Evolutionary conservation across 129 eudicot genomes (phyloP), one percentile per base, ranked within the genome.

Genomic region (Mikania micrantha): DNA sequence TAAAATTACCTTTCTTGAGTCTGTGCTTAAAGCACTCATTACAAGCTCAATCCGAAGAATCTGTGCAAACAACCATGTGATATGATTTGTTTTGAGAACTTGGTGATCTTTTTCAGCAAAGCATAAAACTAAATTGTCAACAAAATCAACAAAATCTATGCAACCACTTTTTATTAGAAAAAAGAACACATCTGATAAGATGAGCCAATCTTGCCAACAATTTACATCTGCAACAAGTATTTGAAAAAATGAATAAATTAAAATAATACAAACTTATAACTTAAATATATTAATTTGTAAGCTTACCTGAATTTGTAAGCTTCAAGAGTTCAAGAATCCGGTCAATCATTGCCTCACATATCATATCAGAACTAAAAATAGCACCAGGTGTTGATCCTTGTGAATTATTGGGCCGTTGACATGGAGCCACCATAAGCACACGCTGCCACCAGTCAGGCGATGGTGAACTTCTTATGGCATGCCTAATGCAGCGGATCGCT

Each of bases 381-480:
- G 96, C 97, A 67, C 97, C 97, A 27, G 88, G 83, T n/a, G 88
- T 83, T 3, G 90, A 90, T 63, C 74, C 77, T 60, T 79, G 92
- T 38, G 90, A 40, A 38, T 83, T 84, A 38, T 83, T 84, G 28
- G 8, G 42, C 59, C 97, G 82, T 64, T 88, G 80, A 79, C 90
- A 85, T 13, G 97, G 94, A 57, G 97, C 97, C 66, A 91, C 83
- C 50, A 88, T 81, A 69, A 91, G 86, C 72, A 88, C 96, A 5
- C 97, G 90, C 61, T 83, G 85, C 97, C 96, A 91, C 96, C 97
- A 91, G 59, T 91, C 97, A 42, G 96, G 95, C 25, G 97, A 84
- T 61, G 97, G 97, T 24, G 96, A 85, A 65, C 78, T 83, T 45
- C 96, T 88, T 50, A 91, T 83, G 28, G 97, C 97, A 69, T 91